Base-by-base conservation (phyloP, 257 asterid genomes). In the Handroanthus guayacan region DNA sequence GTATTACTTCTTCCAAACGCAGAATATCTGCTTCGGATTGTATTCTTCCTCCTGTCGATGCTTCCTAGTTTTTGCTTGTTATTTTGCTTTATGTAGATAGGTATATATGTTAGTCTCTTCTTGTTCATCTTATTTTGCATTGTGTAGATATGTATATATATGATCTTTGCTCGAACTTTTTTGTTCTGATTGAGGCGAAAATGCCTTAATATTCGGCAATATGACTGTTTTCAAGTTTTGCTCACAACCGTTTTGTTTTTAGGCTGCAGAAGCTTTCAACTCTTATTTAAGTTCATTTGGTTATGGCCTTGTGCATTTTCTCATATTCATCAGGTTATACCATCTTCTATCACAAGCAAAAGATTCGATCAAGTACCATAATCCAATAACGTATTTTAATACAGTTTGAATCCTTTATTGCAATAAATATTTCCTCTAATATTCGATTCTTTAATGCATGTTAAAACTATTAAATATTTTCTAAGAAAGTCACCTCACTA, bases 1-100 rank as follows among this genome's bases (percentile, higher is more conserved):
- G 69, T 18, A 14, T 31, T 31, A 63, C 54, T 56, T 38, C 82
- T 68, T 54, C 79, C 2, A 79, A 88, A 77, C 76, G 85, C 88
- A 79, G 78, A 61, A 58, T 43, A 69, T 61, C 66, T 74, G 48
- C 36, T 63, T 36, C 66, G 37, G 66, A 8, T 11, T 47, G 58
- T 50, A 51, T 67, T 67, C 65, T 13, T n/a, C 54, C 14, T 39
- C 7, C 58, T 34, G 77, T 41, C 41, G 65, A 3, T 54, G 47
- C 54, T 76, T 64, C 60, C 8, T 70, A 65, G 66, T 9, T 11
- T 52, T 74, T 48, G 58, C 9, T 52, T 50, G 37, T 37, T 25
- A 31, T 54, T 25, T 10, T 61, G 56, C 62, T 14, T 52, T 54
- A 25, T 44, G 68, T 66, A 71, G 61, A 70, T 34, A 69, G 13